A percentile compares a stretch with the other conserved stretches of the same genome.
Conservation (phyloP, 176 grass and related monocot species). For the Phyllostachys edulis region DNA sequence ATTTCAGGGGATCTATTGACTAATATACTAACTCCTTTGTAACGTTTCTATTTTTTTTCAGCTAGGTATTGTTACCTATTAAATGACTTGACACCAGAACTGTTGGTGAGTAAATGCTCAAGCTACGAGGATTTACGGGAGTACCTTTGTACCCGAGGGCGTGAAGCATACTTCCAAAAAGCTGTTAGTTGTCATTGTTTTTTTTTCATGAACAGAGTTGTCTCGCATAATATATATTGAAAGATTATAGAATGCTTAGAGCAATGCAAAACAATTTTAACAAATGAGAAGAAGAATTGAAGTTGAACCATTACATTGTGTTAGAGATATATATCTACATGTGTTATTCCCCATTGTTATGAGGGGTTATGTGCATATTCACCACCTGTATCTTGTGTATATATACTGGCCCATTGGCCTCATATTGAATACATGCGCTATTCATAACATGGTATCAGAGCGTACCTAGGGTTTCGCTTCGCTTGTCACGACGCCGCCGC, state of each 20-base stretch:
- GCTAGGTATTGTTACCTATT: constrained; percentile 90
- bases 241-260: not conserved
- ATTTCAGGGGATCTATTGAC: constrained; percentile 17
- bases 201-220: constrained; percentile 5
- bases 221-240: not conserved
- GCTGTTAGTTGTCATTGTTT: constrained; percentile 50
- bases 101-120: constrained; percentile 70
- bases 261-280: constrained; percentile 15
- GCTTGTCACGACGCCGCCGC: too few species aligned
- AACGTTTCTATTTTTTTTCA: constrained; percentile 27
- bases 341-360: too few species aligned
- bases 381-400: too few species aligned
- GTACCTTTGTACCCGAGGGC: constrained; percentile 74
- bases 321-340: too few species aligned
- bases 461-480: too few species aligned
- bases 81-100: constrained; percentile 76
- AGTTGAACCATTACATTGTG: not conserved
- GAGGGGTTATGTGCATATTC: too few species aligned
- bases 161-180: constrained; percentile 95
- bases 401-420: too few species aligned
- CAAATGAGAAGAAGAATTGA: not conserved
- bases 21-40: constrained; percentile 17
- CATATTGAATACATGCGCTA: too few species aligned
- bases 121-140: constrained; percentile 73
- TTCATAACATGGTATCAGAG: too few species aligned